Conservation (phyloP, 257 asterid genomes). For the Solanum rostratum region DNA sequence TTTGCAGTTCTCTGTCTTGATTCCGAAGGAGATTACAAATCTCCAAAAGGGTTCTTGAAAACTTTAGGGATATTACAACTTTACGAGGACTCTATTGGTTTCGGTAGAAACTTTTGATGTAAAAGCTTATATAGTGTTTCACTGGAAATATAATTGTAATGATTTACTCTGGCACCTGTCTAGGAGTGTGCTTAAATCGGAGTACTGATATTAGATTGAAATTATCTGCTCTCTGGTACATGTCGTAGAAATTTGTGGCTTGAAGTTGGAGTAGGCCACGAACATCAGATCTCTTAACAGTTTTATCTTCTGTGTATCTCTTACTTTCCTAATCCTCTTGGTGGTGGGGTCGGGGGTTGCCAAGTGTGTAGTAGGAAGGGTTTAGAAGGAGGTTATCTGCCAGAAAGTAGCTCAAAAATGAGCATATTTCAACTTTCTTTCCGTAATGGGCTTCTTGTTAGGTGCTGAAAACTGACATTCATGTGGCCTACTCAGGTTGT, state of each 20-base stretch:
- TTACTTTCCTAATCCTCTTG: neutral
- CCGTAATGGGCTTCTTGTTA: neutral
- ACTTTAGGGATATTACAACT: neutral
- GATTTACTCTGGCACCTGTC: neutral
- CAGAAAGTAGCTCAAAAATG: neutral
- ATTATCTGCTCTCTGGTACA: neutral
- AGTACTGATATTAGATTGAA: neutral
- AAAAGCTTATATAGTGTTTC: neutral
- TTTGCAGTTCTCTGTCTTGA: neutral
- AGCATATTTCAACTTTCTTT: neutral
- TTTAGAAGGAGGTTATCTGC: neutral
- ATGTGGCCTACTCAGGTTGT: conserved; percentile 48
- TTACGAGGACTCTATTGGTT: neutral
- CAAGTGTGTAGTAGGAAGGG: neutral
- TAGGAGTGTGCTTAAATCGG: neutral
- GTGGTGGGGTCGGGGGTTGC: neutral
- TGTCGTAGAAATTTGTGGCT: neutral
- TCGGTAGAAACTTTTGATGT: neutral
- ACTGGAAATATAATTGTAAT: neutral
- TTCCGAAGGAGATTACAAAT: neutral
- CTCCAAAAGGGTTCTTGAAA: neutral
- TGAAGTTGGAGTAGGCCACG: neutral
- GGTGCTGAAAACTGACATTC: neutral
- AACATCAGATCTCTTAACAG: neutral
- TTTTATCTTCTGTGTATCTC: neutral